Evolutionary conservation across 2,329 filamentous ascomycete species (phyloP).

Genomic region (Raffaelea ambrosiae): DNA sequence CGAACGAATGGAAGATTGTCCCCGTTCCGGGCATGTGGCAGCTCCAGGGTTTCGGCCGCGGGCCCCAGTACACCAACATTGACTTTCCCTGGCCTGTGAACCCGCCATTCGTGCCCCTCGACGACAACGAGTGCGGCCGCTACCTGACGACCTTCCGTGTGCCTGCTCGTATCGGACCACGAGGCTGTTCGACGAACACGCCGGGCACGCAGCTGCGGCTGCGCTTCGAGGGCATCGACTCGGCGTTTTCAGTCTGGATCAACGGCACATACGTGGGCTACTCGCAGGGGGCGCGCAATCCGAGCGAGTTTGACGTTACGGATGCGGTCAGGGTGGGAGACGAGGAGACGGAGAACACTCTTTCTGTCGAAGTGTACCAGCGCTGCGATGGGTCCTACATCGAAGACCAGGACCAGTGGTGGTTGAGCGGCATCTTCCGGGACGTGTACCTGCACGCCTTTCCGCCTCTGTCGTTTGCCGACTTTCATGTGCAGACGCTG

Average conservation of each 20-base stretch:
- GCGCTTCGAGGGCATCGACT: slow-evolving; percentile 65
- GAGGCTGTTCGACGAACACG: slow-evolving; percentile 23
- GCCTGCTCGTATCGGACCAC: no score
- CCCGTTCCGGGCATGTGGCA: slow-evolving; percentile 66
- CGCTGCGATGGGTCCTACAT: slow-evolving; percentile 19
- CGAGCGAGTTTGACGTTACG: slow-evolving; percentile 52
- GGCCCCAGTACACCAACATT: slow-evolving; percentile 63
- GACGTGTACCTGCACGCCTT: slow-evolving; percentile 60
- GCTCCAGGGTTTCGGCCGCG: slow-evolving; percentile 53
- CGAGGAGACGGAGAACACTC: no score
- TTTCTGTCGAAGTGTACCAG: slow-evolving; percentile 38
- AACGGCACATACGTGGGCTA: slow-evolving; percentile 62
- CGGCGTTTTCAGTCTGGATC: slow-evolving; percentile 60
- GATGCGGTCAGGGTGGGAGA: no score
- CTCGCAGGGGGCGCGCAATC: slow-evolving; percentile 61
- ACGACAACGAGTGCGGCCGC: slow-evolving; percentile 56
- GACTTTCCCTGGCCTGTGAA: slow-evolving; percentile 59
- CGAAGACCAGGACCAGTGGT: slow-evolving; percentile 58
- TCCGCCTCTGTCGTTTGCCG: slow-evolving; percentile 26
- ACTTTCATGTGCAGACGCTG: slow-evolving; percentile 37
- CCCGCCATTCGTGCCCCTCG: slow-evolving; percentile 51
- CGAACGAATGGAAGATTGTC: no score
- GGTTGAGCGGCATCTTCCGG: slow-evolving; percentile 59
- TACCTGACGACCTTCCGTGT: slow-evolving; percentile 51
- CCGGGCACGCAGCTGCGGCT: slow-evolving; percentile 42